Conservation (phyloP, 1,284 basidiomycete genomes). For the Ustilago cynodontis region DNA sequence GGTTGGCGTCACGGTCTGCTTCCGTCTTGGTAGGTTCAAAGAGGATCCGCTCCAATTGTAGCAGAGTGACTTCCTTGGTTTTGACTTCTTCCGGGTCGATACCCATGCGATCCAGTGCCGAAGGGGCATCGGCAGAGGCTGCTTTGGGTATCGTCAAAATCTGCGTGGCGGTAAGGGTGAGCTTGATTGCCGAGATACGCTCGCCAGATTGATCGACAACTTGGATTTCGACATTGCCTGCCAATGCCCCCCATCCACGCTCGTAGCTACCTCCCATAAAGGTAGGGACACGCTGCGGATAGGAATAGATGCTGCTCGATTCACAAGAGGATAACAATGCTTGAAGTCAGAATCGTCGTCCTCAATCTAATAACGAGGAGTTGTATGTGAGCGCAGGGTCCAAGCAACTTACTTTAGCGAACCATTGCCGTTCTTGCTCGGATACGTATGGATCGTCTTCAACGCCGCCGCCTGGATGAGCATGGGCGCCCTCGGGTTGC, state of each 20-base stretch:
- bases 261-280: slow-evolving; percentile 62
- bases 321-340: background rate
- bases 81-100: slow-evolving; percentile 40
- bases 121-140: slow-evolving; percentile 34
- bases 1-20: slow-evolving; percentile 22
- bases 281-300: slow-evolving; percentile 58
- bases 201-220: slow-evolving; percentile 41
- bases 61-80: slow-evolving; percentile 44
- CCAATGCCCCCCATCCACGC: slow-evolving; percentile 56
- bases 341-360: background rate
- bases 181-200: slow-evolving; percentile 49
- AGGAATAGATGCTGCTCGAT: slow-evolving; percentile 37
- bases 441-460: slow-evolving; percentile 41
- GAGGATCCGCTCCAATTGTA: slow-evolving; percentile 53
- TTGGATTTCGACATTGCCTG: slow-evolving; percentile 43
- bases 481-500: slow-evolving; percentile 13
- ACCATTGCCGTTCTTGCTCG: slow-evolving; percentile 39
- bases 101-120: slow-evolving; percentile 28
- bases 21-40: slow-evolving; percentile 26
- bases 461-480: slow-evolving; percentile 19
- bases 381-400: background rate
- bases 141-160: slow-evolving; percentile 32
- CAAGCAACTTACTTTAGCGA: slow-evolving; percentile 26
- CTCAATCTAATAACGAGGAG: background rate
- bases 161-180: slow-evolving; percentile 49